Base-by-base conservation (phyloP, 495 filamentous ascomycete genomes). In the Cercophora newfieldiana region DNA sequence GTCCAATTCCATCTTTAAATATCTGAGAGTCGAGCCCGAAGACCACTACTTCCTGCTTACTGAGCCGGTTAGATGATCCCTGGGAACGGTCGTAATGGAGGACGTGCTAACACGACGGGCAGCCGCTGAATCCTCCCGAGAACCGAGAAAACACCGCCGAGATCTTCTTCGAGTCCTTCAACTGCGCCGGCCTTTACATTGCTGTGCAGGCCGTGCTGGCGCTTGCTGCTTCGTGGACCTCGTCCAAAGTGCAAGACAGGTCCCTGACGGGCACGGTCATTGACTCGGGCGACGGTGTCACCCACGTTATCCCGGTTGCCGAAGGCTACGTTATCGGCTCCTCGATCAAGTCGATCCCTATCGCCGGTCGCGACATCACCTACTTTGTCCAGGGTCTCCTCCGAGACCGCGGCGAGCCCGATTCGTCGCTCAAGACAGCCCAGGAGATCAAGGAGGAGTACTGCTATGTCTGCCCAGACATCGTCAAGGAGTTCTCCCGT, bases 1-100 rank as follows among this genome's bases (percentile, higher is more conserved):
- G 95, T 97, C 96, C 55, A 97, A 97, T 80, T 98, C 96, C 26
- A 99, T 99, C 79, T 99, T 99, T 85, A 98, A 98, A 77, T 99
- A 99, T 76, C 87, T 99, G 44, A 88, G 95, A 62, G 95, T 99
- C 64, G 95, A 99, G 78, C 95, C 95, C 26, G 95, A 99, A 81
- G 95, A 99, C 74, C 95, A 99, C 74, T 90, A 97, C 80, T 99
- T 99, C 79, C 87, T 99, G 51, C 89, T 99, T 62, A 99, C 95
- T 58, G 95, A 99, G 75, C 95, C 95, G 56, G 94, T 97, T 85
- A 78, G 88, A 51, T 30, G 37, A 24, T 5, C 31, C 8, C 31
- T 22, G 16, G 10, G 4, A 57, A 1, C 7, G 19, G 29, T 2
- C 22, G 1, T 21, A 25, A 51, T 22, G 18, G 16, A 18, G 19